These are phyloP conservation scores for Eucalyptus microcorys DNA, from an alignment of 345 rosid species.

Conservation along the genomic window DNA sequence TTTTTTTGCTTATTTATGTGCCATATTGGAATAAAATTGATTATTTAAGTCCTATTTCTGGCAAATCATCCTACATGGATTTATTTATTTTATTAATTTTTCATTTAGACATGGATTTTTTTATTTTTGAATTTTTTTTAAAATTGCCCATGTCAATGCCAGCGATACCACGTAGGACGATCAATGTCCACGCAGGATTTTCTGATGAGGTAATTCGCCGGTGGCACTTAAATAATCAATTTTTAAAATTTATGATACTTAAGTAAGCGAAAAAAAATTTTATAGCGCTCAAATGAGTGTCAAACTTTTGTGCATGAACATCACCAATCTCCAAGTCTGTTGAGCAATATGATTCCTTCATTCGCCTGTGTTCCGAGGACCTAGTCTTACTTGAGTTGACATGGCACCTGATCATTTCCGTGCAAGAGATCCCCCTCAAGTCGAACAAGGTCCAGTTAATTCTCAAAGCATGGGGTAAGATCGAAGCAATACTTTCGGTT, in stretches of 20 bases:
- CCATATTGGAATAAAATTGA: no score
- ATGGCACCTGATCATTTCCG: background rate
- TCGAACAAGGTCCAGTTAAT: background rate
- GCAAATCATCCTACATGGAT: no score
- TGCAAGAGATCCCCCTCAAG: background rate
- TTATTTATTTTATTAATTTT: no score
- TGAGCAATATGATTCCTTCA: background rate
- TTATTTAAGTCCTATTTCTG: fast-evolving
- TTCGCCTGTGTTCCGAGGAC: background rate
- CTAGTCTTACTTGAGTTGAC: fast-evolving
- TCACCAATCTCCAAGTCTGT: background rate
- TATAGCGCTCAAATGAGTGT: no score
- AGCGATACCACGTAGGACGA: fast-evolving
- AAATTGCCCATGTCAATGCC: fast-evolving
- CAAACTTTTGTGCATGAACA: background rate
- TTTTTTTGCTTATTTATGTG: no score
- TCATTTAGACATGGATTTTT: no score
- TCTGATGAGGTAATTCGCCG: fast-evolving
- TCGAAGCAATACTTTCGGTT: background rate
- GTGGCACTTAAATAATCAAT: no score
- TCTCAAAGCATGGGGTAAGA: background rate
- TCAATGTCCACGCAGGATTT: fast-evolving
- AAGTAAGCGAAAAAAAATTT: no score
- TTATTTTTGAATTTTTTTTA: no score
- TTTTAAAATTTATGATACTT: no score